Evolutionary conservation across 768 basidiomycete genomes (phyloP).

Genomic region (Auriculariales sp.): DNA sequence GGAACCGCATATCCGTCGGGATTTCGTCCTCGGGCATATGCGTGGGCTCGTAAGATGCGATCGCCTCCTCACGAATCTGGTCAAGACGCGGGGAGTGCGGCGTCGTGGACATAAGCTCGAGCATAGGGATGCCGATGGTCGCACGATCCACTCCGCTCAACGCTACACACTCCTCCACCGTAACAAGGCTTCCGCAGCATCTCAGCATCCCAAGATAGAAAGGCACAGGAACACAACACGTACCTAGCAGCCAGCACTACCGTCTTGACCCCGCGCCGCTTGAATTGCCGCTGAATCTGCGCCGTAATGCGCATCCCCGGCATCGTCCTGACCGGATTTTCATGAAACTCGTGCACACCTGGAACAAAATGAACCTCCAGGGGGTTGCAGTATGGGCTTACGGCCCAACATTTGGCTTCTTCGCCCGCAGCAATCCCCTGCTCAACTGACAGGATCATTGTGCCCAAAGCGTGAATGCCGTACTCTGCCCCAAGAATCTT

Average conservation of each 20-base stretch:
- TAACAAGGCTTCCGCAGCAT: constrained; percentile 6
- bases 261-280: constrained; percentile 3
- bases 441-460: constrained; percentile 11
- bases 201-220: neutral
- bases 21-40: neutral
- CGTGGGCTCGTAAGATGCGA: constrained; percentile 3
- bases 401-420: constrained; percentile 9
- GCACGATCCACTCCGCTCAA: constrained; percentile 6
- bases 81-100: constrained; percentile 2
- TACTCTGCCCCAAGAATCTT: constrained; percentile 9
- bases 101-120: constrained; percentile 5
- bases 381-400: constrained; percentile 12
- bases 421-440: constrained; percentile 12
- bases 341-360: constrained; percentile 3
- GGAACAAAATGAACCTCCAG: constrained; percentile 11
- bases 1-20: constrained; percentile 4
- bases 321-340: constrained; percentile 9
- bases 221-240: neutral
- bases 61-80: constrained; percentile 5
- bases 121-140: constrained; percentile 1
- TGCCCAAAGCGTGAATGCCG: constrained; percentile 11
- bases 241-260: constrained; percentile 12
- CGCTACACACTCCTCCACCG: constrained; percentile 6
- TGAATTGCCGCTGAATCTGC: constrained; percentile 8
- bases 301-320: constrained; percentile 9